These are phyloP conservation scores for Papiliotrema fonsecae DNA, from an alignment of 1,284 basidiomycete genomes.

Conservation along the genomic window DNA sequence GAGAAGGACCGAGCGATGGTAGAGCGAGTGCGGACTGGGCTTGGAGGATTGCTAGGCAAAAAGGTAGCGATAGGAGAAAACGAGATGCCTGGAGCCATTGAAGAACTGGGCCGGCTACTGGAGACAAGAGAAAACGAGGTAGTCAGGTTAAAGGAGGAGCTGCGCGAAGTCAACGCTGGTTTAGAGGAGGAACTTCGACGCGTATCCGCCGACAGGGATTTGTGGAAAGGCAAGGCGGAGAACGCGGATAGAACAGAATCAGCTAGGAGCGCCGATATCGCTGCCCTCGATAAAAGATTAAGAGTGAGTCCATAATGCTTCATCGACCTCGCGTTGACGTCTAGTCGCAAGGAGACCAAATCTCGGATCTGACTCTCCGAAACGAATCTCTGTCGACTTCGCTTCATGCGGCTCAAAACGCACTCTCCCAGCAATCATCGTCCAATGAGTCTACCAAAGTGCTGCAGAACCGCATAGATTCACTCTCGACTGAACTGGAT, in stretches of 20 bases:
- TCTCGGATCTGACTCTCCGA: slow-evolving; percentile 31
- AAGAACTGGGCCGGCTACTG: slow-evolving; percentile 45
- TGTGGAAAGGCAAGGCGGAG: slow-evolving; percentile 55
- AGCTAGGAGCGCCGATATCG: slow-evolving; percentile 49
- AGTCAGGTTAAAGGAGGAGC: slow-evolving; percentile 34
- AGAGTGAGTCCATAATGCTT: slow-evolving; percentile 46
- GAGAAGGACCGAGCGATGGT: slow-evolving; percentile 48
- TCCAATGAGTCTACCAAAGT: slow-evolving; percentile 18
- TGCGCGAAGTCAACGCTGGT: slow-evolving; percentile 51
- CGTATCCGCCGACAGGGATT: slow-evolving; percentile 56
- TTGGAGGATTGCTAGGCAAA: slow-evolving; percentile 35
- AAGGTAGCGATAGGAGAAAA: slow-evolving; percentile 16
- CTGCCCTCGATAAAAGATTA: slow-evolving; percentile 53
- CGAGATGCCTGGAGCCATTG: slow-evolving; percentile 24
- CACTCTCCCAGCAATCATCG: slow-evolving; percentile 16
- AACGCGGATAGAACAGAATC: slow-evolving; percentile 51
- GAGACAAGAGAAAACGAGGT: slow-evolving; percentile 55
- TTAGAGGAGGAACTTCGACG: slow-evolving; percentile 56
- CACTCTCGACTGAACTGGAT: slow-evolving; percentile 51
- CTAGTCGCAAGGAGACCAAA: slow-evolving; percentile 40
- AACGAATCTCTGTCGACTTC: slow-evolving; percentile 35
- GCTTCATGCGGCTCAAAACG: slow-evolving; percentile 29
- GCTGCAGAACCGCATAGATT: slow-evolving; percentile 25
- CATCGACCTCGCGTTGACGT: background rate
- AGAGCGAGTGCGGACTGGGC: slow-evolving; percentile 32